Base-by-base conservation (phyloP, 1,284 basidiomycete species). In the Xanthoconium separans region DNA sequence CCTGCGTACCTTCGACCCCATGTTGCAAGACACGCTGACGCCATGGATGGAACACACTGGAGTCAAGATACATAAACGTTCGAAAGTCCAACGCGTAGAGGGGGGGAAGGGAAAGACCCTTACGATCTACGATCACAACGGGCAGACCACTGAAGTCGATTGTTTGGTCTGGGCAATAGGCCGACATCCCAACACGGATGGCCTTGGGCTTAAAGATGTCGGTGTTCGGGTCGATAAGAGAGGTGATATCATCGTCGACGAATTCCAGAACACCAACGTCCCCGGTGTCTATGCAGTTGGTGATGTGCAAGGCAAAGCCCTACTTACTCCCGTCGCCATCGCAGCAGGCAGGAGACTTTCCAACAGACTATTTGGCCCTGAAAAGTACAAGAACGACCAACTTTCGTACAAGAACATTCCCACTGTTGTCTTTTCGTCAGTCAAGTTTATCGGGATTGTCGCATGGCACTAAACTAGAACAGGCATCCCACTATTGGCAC, bases 271-370 rank as follows among this genome's bases (percentile, higher is more conserved):
- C 66, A 85, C 93, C 47, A 85, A 75, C 57, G 82, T 95, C 16
- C 74, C 81, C 18, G 80, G 83, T 53, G 78, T 99, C 61, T 89
- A 82, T 50, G 85, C 94, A 5, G 87, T 99, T 56, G 97, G 96
- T 10, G 96, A 99, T 70, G 92, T 95, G 15, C 84, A 85, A 59
- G 96, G 96, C 57, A 95, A 96, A 74, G 92, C 85, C 24, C 76
- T 95, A 29, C 79, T 99, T 57, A 99, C 96, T 1, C 96, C 97
- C n/a, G 97, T 99, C 7, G 97, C 96, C 22, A 97, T 99, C 58
- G 96, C 96, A 46, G 97, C 97, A 6, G 96, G 95, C 24, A 79
- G 96, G 54, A 78, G 93, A 57, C 75, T 98, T 39, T 82, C 87
- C 47, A 99, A 98, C 76, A 79, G 97, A 48, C 75, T 99, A 50